Evolutionary conservation across 164 flowering plant genomes (phyloP).

Genomic region (Chimonanthus salicifolius): DNA sequence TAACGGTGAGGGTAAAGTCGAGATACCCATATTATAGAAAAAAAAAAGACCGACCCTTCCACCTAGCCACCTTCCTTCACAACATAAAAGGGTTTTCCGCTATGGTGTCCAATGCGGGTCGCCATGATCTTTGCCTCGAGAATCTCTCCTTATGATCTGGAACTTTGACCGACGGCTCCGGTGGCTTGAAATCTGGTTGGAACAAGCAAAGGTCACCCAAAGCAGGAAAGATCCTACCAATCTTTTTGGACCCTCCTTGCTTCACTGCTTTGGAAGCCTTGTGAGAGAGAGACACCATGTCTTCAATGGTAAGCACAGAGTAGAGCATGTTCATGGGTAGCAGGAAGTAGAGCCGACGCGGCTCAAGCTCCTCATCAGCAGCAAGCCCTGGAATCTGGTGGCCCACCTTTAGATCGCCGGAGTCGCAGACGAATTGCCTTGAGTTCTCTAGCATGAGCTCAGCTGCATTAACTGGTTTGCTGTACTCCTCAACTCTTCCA

Average conservation of each 20-base stretch:
- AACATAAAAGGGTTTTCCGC: slow-evolving; percentile 28
- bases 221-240: slow-evolving; percentile 44
- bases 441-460: slow-evolving; percentile 59
- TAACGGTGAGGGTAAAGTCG: too few species aligned
- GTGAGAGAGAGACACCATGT: slow-evolving; percentile 33
- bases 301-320: slow-evolving; percentile 47
- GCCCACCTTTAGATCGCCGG: slow-evolving; percentile 34
- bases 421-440: slow-evolving; percentile 48
- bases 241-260: slow-evolving; percentile 18
- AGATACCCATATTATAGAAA: too few species aligned
- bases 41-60: too few species aligned
- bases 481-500: slow-evolving; percentile 34
- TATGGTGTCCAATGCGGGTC: slow-evolving; percentile 51
- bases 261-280: slow-evolving; percentile 34
- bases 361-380: slow-evolving; percentile 49
- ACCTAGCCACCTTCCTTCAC: not conserved
- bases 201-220: slow-evolving; percentile 45
- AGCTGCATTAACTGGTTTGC: slow-evolving; percentile 39
- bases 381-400: slow-evolving; percentile 39
- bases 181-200: slow-evolving; percentile 29
- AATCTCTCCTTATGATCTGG: slow-evolving; percentile 12
- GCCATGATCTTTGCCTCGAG: slow-evolving; percentile 57
- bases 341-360: slow-evolving; percentile 38
- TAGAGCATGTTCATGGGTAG: slow-evolving; percentile 65
- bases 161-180: not conserved